These are phyloP conservation scores for Trichoderma koningiopsis DNA, from an alignment of 2,329 filamentous ascomycete genomes.

Conservation along the genomic window DNA sequence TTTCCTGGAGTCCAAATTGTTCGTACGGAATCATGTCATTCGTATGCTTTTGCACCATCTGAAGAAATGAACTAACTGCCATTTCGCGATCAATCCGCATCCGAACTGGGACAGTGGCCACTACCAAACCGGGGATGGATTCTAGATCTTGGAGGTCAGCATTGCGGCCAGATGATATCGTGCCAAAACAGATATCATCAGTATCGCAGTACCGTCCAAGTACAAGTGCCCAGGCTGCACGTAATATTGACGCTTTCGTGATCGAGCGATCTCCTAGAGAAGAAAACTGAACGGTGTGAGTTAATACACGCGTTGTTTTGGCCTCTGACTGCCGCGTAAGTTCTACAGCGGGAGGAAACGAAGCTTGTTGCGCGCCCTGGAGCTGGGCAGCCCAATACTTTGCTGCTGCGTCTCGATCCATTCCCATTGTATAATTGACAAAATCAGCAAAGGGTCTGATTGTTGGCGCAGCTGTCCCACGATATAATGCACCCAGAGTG, in stretches of 20 bases:
- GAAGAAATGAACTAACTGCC: conserved; percentile 28
- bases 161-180: conserved; percentile 35
- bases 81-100: conserved; percentile 22
- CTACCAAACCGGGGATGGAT: conserved; percentile 35
- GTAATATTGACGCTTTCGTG: conserved; percentile 30
- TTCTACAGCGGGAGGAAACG: not conserved
- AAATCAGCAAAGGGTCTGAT: not conserved
- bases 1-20: conserved; percentile 30
- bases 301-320: not conserved
- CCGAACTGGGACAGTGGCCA: conserved; percentile 37
- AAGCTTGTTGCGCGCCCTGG: conserved; percentile 16
- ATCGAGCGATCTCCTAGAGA: not conserved
- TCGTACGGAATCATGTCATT: conserved; percentile 26
- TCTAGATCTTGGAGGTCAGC: conserved; percentile 32
- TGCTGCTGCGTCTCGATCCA: not conserved
- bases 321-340: conserved; percentile 26
- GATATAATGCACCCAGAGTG: not conserved
- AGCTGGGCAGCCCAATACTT: conserved; percentile 28
- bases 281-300: not conserved
- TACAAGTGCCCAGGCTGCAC: conserved; percentile 34
- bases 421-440: conserved; percentile 20
- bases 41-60: conserved; percentile 5
- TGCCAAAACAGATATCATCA: conserved; percentile 34
- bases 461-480: not conserved
- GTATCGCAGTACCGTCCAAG: conserved; percentile 29